These are phyloP conservation scores for Cordyceps cateniannulata DNA, from an alignment of 2,329 filamentous ascomycete genomes.

Conservation along the genomic window DNA sequence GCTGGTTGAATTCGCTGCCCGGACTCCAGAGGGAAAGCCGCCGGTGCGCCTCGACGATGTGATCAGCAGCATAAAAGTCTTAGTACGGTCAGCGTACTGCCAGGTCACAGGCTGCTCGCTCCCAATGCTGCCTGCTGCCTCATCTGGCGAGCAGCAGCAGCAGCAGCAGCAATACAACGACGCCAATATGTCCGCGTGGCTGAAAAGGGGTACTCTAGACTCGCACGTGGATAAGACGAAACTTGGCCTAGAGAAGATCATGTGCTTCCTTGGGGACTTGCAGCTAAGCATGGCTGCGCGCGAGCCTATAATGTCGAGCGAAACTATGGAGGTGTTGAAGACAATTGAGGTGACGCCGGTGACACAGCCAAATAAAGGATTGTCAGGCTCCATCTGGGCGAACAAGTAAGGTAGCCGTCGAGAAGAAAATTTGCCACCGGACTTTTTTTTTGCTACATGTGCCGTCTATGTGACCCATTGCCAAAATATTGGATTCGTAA, in stretches of 20 bases:
- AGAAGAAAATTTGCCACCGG: neutral
- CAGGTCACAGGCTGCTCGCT: neutral
- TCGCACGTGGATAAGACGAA: slow-evolving; percentile 19
- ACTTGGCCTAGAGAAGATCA: slow-evolving; percentile 16
- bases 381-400: neutral
- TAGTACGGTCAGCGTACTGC: neutral
- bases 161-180: slow-evolving; percentile 7
- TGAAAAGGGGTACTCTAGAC: slow-evolving; percentile 20
- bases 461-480: no score
- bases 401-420: neutral
- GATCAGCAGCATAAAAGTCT: neutral
- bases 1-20: neutral
- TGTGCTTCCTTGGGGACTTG: slow-evolving; percentile 19
- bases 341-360: neutral
- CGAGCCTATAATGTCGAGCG: neutral
- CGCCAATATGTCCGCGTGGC: slow-evolving; percentile 22
- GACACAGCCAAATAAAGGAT: neutral
- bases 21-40: neutral
- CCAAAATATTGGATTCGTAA: no score
- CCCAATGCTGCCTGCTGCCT: neutral
- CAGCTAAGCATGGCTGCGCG: slow-evolving; percentile 17
- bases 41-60: neutral
- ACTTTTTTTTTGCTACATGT: neutral
- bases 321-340: neutral
- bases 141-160: slow-evolving; percentile 9